Conservation (phyloP, 2,329 filamentous ascomycete genomes). For the Fusarium nanum region DNA sequence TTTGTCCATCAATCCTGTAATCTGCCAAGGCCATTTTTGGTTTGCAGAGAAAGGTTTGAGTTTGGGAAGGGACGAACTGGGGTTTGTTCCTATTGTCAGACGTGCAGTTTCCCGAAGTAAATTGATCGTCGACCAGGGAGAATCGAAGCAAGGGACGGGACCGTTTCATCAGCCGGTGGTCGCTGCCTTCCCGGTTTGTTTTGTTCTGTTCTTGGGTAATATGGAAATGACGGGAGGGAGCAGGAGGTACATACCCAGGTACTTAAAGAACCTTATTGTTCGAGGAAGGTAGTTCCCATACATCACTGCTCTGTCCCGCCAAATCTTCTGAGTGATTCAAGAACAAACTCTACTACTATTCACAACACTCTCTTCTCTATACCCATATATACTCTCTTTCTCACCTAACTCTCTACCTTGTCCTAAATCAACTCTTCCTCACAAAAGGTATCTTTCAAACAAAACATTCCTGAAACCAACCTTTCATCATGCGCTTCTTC, state of each 20-base stretch:
- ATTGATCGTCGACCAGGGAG: constrained; percentile 22
- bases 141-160: constrained; percentile 1
- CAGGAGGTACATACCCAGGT: background rate
- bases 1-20: constrained; percentile 2
- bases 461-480: background rate
- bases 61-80: background rate
- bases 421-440: background rate
- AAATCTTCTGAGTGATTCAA: constrained; percentile 13
- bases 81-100: constrained; percentile 29
- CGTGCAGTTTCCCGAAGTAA: constrained; percentile 4
- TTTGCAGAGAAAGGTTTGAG: background rate
- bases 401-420: background rate
- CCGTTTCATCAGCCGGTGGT: constrained; percentile 28
- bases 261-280: constrained; percentile 21
- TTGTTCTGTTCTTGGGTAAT: constrained; percentile 4
- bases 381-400: background rate
- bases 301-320: constrained; percentile 1
- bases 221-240: background rate
- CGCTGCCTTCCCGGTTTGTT: constrained; percentile 18
- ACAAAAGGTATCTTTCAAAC: background rate
- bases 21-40: constrained; percentile 2
- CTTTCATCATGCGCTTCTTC: constrained; percentile 43
- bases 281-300: background rate
- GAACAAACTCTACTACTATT: constrained; percentile 13
- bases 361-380: background rate